Evolutionary conservation across 2,329 filamentous ascomycete genomes (phyloP).

Genomic region (Clathrospora elynae): DNA sequence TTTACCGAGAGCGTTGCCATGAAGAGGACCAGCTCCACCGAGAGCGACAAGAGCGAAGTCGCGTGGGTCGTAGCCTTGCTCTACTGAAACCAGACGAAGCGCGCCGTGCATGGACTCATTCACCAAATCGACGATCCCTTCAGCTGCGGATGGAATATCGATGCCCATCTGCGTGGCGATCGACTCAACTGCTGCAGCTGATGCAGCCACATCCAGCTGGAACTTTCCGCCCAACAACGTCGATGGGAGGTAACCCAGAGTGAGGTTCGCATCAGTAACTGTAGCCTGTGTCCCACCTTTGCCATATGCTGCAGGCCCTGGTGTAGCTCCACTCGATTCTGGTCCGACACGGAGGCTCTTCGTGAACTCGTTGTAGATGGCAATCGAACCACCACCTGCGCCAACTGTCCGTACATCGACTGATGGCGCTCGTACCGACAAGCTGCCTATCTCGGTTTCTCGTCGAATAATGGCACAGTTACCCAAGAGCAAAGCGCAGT

Average conservation of each 20-base stretch:
- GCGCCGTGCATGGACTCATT: slow-evolving; percentile 61
- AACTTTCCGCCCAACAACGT: slow-evolving; percentile 56
- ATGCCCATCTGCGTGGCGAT: slow-evolving; percentile 57
- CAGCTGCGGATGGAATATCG: slow-evolving; percentile 50
- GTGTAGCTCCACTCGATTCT: slow-evolving; percentile 56
- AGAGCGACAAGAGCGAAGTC: slow-evolving; percentile 59
- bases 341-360: slow-evolving; percentile 58
- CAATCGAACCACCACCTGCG: slow-evolving; percentile 57
- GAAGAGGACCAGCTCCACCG: slow-evolving; percentile 58
- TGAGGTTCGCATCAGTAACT: slow-evolving; percentile 57
- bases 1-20: slow-evolving; percentile 57
- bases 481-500: slow-evolving; percentile 54
- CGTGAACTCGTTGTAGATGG: slow-evolving; percentile 55
- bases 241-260: slow-evolving; percentile 55
- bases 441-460: slow-evolving; percentile 53
- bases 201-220: slow-evolving; percentile 51
- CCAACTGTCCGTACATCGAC: slow-evolving; percentile 58
- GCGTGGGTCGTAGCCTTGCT: slow-evolving; percentile 58
- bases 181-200: slow-evolving; percentile 49
- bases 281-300: slow-evolving; percentile 55
- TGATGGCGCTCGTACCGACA: slow-evolving; percentile 55
- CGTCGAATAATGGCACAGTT: slow-evolving; percentile 53
- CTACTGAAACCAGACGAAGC: slow-evolving; percentile 57
- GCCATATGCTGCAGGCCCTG: slow-evolving; percentile 57
- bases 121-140: slow-evolving; percentile 56